These are phyloP conservation scores for Monosporascus sp. DNA, from an alignment of 2,329 filamentous ascomycete species.

Conservation along the genomic window DNA sequence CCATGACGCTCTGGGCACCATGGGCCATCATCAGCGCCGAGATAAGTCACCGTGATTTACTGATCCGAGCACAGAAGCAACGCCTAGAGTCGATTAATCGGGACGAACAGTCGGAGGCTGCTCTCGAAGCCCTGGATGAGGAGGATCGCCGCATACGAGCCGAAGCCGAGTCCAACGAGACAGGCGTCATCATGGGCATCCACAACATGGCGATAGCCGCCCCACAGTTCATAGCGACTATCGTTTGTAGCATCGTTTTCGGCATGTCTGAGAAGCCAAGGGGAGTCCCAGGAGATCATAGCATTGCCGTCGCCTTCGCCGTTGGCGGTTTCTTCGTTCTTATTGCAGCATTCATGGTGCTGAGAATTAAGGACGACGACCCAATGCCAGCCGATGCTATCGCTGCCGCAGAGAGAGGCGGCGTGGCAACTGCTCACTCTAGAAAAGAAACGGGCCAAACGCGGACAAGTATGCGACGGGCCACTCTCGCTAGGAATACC, in stretches of 20 bases:
- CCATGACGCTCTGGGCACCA: constrained; percentile 87
- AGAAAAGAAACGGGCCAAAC: constrained; percentile 38
- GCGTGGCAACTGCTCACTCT: constrained; percentile 27
- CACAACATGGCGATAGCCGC: constrained; percentile 93
- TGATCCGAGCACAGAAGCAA: constrained; percentile 35
- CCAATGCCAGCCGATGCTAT: constrained; percentile 32
- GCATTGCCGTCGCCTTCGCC: constrained; percentile 79
- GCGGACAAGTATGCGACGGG: constrained; percentile 39
- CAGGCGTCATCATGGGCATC: constrained; percentile 86
- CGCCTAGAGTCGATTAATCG: constrained; percentile 23
- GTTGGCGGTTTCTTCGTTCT: constrained; percentile 78
- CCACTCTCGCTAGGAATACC: constrained; percentile 42
- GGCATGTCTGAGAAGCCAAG: constrained; percentile 80
- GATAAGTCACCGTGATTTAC: constrained; percentile 74
- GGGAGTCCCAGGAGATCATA: constrained; percentile 77
- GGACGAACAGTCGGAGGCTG: constrained; percentile 9
- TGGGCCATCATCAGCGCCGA: constrained; percentile 94
- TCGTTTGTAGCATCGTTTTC: constrained; percentile 81
- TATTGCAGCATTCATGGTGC: constrained; percentile 68
- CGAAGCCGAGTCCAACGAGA: constrained; percentile 65
- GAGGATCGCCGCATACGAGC: constrained; percentile 34
- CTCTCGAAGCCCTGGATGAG: constrained; percentile 22
- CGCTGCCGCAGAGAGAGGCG: constrained; percentile 38
- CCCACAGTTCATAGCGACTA: constrained; percentile 84
- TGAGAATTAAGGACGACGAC: constrained; percentile 59